A percentile compares a stretch with the other conserved stretches of the same genome.
Evolutionary conservation across 768 basidiomycete genomes (phyloP).

Genomic region (Russula vinacea): DNA sequence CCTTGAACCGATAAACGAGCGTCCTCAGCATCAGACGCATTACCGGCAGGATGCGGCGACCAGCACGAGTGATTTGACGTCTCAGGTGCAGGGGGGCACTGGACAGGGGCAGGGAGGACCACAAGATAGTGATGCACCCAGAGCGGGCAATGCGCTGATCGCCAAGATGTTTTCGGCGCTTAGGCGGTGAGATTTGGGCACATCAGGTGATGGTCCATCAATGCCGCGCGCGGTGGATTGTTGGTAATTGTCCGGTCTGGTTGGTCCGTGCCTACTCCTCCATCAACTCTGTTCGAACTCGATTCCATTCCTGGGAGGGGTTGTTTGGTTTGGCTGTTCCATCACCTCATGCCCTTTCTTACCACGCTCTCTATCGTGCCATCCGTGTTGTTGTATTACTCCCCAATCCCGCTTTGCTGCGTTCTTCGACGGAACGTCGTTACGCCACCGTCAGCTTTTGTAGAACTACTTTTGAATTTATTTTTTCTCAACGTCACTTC

Average conservation of each 20-base stretch:
- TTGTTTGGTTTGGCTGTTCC: not conserved
- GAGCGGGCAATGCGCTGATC: constrained; percentile 88
- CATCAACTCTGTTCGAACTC: too few relatives aligned
- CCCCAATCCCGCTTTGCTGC: not conserved
- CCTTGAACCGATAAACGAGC: constrained; percentile 75
- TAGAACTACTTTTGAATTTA: constrained; percentile 4
- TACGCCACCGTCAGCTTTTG: not conserved
- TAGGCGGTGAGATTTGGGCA: constrained; percentile 46
- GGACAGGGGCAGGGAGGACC: constrained; percentile 24
- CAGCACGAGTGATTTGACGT: constrained; percentile 65
- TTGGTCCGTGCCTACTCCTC: too few relatives aligned
- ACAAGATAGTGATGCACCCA: constrained; percentile 53
- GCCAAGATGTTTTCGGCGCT: constrained; percentile 89
- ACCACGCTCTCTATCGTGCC: not conserved
- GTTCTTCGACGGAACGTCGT: not conserved
- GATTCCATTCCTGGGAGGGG: too few relatives aligned
- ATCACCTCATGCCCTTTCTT: not conserved
- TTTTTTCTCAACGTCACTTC: not conserved
- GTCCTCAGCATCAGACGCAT: constrained; percentile 49
- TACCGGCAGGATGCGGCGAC: constrained; percentile 61
- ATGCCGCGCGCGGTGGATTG: not conserved
- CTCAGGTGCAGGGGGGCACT: not conserved
- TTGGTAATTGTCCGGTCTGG: too few relatives aligned
- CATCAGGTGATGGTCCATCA: constrained; percentile 2
- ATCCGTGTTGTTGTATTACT: not conserved